Evolutionary conservation across 2,329 filamentous ascomycete species (phyloP).

Genomic region (Seiridium unicorne): DNA sequence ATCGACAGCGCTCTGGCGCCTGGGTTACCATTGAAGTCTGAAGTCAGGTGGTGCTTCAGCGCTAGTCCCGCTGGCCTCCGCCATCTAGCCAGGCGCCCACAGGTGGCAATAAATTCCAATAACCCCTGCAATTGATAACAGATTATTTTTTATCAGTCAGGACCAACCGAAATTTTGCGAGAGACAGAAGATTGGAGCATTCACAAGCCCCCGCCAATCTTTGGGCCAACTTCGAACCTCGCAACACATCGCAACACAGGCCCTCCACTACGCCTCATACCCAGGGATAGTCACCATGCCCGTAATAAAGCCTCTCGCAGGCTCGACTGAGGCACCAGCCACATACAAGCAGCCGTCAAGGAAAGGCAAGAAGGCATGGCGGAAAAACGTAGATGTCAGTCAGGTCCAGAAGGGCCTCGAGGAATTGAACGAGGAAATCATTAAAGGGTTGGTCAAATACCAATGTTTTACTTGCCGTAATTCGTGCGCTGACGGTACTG

Average conservation of each 20-base stretch:
- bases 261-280: background rate
- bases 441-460: conserved; percentile 66
- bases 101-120: background rate
- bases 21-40: no score
- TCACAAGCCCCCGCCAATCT: conserved; percentile 7
- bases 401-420: conserved; percentile 82
- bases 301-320: conserved; percentile 46
- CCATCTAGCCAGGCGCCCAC: background rate
- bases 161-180: conserved; percentile 9
- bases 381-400: conserved; percentile 94
- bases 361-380: conserved; percentile 98
- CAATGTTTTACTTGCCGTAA: background rate
- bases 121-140: conserved; percentile 5
- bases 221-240: background rate
- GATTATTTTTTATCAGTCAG: conserved; percentile 1
- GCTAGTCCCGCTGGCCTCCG: no score
- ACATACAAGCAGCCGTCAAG: conserved; percentile 86
- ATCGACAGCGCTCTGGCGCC: no score
- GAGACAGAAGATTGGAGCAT: background rate
- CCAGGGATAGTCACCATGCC: conserved; percentile 40
- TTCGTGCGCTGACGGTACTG: background rate
- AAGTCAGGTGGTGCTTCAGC: no score
- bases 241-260: background rate
- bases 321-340: conserved; percentile 62
- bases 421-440: conserved; percentile 83